Evolutionary conservation across 2,329 filamentous ascomycete species (phyloP).

Genomic region (Coniella vitis): DNA sequence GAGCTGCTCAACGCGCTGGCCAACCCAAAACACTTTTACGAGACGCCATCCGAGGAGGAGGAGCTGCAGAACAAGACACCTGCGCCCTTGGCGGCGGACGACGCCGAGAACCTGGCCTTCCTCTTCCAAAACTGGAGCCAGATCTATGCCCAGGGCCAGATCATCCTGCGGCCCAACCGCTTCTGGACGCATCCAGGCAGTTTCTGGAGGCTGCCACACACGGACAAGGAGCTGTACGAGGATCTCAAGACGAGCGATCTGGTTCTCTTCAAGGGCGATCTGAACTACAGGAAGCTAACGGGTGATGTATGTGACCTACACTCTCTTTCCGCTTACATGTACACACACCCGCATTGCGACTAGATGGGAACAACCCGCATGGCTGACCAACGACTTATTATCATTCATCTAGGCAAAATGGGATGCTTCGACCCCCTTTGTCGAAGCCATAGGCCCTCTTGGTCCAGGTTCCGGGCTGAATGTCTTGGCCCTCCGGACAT

Average conservation of each 20-base stretch:
- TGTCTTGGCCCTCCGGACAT: slow-evolving; percentile 80
- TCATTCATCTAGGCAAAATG: slow-evolving; percentile 54
- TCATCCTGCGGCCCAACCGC: slow-evolving; percentile 73
- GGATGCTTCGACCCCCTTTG: slow-evolving; percentile 83
- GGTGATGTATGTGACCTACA: slow-evolving; percentile 70
- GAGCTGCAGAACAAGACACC: slow-evolving; percentile 49
- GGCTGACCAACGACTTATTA: neutral
- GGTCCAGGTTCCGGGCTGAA: slow-evolving; percentile 77
- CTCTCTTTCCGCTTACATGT: neutral
- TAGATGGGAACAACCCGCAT: no score
- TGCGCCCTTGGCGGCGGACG: slow-evolving; percentile 57
- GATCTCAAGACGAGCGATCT: slow-evolving; percentile 80
- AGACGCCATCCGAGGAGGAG: slow-evolving; percentile 63
- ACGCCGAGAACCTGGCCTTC: slow-evolving; percentile 61
- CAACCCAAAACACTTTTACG: slow-evolving; percentile 72
- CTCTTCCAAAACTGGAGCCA: slow-evolving; percentile 76
- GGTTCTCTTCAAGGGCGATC: slow-evolving; percentile 92
- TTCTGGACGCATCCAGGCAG: slow-evolving; percentile 90
- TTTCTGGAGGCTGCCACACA: slow-evolving; percentile 77
- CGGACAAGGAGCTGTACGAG: slow-evolving; percentile 60
- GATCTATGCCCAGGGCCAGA: slow-evolving; percentile 75
- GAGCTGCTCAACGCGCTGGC: slow-evolving; percentile 77
- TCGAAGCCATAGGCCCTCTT: slow-evolving; percentile 75
- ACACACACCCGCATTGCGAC: no score
- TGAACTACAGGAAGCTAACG: slow-evolving; percentile 92